Conservation (phyloP, 257 asterid species). For the Phtheirospermum japonicum region DNA sequence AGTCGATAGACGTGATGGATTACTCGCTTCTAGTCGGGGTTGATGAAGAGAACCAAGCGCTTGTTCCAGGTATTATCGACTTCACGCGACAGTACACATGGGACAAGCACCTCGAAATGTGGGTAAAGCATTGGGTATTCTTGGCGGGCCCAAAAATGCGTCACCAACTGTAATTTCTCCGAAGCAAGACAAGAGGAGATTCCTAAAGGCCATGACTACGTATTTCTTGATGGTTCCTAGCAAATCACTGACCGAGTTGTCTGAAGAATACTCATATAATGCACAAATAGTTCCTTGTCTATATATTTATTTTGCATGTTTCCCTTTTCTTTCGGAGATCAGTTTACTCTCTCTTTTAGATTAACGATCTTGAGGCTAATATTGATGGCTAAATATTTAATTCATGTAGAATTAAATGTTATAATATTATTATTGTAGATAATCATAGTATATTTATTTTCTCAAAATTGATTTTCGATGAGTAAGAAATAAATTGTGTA, state of each 20-base stretch:
- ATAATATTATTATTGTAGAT: no score
- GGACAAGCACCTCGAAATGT: constrained; percentile 96
- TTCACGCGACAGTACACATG: constrained; percentile 97
- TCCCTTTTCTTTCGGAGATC: constrained; percentile 50
- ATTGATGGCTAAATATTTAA: no score
- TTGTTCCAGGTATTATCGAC: constrained; percentile 92
- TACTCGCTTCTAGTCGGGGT: constrained; percentile 88
- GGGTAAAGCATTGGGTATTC: constrained; percentile 97
- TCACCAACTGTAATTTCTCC: constrained; percentile 91
- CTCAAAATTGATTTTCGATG: no score
- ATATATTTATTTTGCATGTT: constrained; percentile 22
- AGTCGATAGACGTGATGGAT: constrained; percentile 94
- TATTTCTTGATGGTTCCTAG: constrained; percentile 87
- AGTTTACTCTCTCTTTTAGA: not conserved
- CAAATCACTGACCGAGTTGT: constrained; percentile 57
- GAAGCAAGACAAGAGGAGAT: constrained; percentile 87
- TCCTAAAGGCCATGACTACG: constrained; percentile 91
- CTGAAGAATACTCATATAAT: constrained; percentile 47
- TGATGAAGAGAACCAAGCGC: constrained; percentile 87
- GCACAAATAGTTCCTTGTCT: constrained; percentile 23
- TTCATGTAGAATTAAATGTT: no score
- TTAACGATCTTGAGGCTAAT: constrained; percentile 27
- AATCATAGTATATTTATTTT: no score
- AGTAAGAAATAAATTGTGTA: no score
- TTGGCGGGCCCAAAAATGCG: constrained; percentile 84